Percentiles rank a stretch among this genome's conserved stretches.
Evolutionary conservation across 163 green algal species (phyloP).

Genomic region (Prototheca wickerhamii): DNA sequence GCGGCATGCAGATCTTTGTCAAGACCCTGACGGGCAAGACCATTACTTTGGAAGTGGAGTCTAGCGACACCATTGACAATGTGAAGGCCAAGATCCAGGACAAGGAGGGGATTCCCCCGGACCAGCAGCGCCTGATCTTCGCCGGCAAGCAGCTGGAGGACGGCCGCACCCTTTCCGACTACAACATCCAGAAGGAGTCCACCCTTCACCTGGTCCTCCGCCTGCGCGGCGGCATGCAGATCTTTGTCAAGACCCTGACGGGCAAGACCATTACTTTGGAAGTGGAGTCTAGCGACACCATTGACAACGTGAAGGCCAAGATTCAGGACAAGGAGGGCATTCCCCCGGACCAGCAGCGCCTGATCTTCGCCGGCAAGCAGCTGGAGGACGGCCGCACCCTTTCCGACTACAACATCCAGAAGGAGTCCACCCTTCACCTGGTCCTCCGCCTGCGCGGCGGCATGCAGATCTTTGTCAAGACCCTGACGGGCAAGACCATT

Average conservation of each 20-base stretch:
- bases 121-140: conserved; percentile 96
- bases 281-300: conserved; percentile 90
- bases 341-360: conserved; percentile 88
- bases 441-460: conserved; percentile 20
- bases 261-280: conserved; percentile 95
- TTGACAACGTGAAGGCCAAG: conserved; percentile 92
- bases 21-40: conserved; percentile 85
- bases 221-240: conserved; percentile 13
- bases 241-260: conserved; percentile 53
- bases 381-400: conserved; percentile 90
- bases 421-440: conserved; percentile 60
- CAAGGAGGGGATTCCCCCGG: conserved; percentile 90
- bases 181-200: conserved; percentile 89
- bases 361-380: conserved; percentile 96
- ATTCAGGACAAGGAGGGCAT: conserved; percentile 96
- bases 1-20: conserved; percentile 1
- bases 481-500: conserved; percentile 95
- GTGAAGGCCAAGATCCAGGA: conserved; percentile 93
- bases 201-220: conserved; percentile 33
- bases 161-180: conserved; percentile 81
- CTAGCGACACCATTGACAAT: conserved; percentile 90
- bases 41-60: conserved; percentile 94
- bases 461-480: not conserved
- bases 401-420: conserved; percentile 88
- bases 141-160: conserved; percentile 96